A percentile compares a stretch with the other conserved stretches of the same genome.
These are phyloP conservation scores for Kodamaea restingae DNA, from an alignment of 805 yeast species.

Conservation along the genomic window DNA sequence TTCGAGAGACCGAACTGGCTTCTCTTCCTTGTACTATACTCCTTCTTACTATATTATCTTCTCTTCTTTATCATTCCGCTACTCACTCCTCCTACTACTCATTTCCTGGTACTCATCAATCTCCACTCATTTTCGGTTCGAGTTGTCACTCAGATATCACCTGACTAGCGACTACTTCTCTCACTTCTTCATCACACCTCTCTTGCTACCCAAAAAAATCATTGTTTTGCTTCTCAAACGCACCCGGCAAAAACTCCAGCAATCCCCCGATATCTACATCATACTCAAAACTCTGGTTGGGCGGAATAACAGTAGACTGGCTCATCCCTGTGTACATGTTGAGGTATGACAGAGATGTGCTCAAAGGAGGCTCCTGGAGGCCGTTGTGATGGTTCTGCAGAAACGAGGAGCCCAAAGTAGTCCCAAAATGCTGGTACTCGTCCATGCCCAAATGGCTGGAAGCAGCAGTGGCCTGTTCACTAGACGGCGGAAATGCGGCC, in stretches of 20 bases:
- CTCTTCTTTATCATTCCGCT: too few species aligned
- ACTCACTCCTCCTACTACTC: too few species aligned
- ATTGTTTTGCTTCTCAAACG: slow-evolving; percentile 3
- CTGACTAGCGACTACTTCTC: too few species aligned
- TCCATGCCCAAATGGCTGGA: background rate
- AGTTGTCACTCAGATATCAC: too few species aligned
- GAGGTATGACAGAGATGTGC: slow-evolving; percentile 9
- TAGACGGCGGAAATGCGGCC: slow-evolving; percentile 14
- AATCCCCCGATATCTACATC: slow-evolving; percentile 11
- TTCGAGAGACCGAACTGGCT: too few species aligned
- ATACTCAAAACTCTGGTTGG: slow-evolving; percentile 11
- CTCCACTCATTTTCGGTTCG: background rate
- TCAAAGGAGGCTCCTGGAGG: slow-evolving; percentile 7
- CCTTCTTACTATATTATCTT: too few species aligned
- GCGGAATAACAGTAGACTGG: slow-evolving; percentile 8
- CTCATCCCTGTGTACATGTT: slow-evolving; percentile 7
- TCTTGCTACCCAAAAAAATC: slow-evolving; percentile 3
- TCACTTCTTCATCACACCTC: background rate
- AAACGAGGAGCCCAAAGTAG: slow-evolving; percentile 11
- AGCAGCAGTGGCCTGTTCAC: slow-evolving; percentile 1
- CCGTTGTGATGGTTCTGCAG: background rate
- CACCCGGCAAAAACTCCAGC: slow-evolving; percentile 9
- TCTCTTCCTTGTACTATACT: too few species aligned
- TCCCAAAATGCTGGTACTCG: slow-evolving; percentile 13
- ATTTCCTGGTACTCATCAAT: background rate